Conservation (phyloP, 2,329 filamentous ascomycete species). For the Penicillium sp. region DNA sequence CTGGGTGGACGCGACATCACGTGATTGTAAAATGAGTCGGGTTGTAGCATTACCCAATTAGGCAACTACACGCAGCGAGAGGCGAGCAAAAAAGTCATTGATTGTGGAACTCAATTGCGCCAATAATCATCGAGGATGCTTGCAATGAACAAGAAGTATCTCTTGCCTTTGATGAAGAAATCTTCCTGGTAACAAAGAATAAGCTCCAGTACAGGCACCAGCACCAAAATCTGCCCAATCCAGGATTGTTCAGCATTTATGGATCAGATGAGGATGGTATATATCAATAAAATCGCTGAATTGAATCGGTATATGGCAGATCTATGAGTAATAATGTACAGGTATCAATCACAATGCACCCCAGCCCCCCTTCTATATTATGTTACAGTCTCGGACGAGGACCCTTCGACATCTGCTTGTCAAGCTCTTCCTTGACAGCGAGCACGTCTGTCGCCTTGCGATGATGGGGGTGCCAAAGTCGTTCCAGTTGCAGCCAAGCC, state of each 20-base stretch:
- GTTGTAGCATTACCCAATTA: not conserved
- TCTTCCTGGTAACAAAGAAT: no score
- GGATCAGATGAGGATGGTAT: no score
- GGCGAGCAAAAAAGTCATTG: not conserved
- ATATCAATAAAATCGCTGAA: constrained; percentile 11
- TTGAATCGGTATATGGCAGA: constrained; percentile 21
- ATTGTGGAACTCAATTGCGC: no score
- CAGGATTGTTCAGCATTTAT: no score
- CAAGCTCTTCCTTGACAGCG: constrained; percentile 41
- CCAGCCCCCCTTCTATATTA: constrained; percentile 2
- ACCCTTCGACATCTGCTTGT: constrained; percentile 35
- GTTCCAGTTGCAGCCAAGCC: constrained; percentile 43
- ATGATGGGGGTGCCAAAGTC: constrained; percentile 43
- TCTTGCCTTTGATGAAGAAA: no score
- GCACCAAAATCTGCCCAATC: no score
- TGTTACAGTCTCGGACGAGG: constrained; percentile 16
- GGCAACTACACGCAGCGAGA: not conserved
- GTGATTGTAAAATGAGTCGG: not conserved
- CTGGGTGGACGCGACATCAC: constrained; percentile 1
- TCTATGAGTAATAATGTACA: constrained; percentile 37
- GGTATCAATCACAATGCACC: constrained; percentile 11
- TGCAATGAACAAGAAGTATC: no score
- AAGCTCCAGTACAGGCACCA: no score
- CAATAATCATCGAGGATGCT: no score
- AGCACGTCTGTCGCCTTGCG: constrained; percentile 40